Percentiles rank a stretch among this genome's conserved stretches.
Conservation (phyloP, 116 monocot genomes). For the Dioscorea cayenensis region DNA sequence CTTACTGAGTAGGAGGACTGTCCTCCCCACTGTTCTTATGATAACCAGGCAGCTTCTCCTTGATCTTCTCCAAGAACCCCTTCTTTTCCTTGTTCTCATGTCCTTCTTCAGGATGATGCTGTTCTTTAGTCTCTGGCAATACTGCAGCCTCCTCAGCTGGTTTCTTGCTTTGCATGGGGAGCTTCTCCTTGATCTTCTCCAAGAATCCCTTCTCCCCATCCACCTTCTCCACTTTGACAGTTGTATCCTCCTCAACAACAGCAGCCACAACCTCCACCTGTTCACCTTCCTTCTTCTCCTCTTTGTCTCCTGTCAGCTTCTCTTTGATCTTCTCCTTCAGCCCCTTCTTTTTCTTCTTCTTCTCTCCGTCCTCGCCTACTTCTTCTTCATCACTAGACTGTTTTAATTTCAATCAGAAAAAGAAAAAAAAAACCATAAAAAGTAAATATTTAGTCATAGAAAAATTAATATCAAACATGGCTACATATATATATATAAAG, state of each 20-base stretch:
- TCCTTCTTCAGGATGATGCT: constrained; percentile 26
- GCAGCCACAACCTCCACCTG: constrained; percentile 11
- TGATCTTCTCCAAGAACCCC: constrained; percentile 81
- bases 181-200: constrained; percentile 46
- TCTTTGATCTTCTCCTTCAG: constrained; percentile 63
- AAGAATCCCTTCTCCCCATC: constrained; percentile 32
- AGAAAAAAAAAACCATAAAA: background rate
- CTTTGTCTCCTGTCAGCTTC: constrained; percentile 29
- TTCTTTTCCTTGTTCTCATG: constrained; percentile 59
- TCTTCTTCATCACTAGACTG: constrained; percentile 69
- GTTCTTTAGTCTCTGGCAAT: constrained; percentile 29
- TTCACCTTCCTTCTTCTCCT: constrained; percentile 24
- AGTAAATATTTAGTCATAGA: background rate
- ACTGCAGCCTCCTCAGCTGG: background rate
- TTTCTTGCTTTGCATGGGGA: constrained; percentile 10
- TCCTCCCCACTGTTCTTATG: constrained; percentile 40
- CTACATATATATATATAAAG: background rate
- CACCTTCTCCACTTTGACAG: background rate
- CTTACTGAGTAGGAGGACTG: no score
- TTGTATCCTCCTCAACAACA: constrained; percentile 2
- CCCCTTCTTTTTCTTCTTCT: constrained; percentile 49
- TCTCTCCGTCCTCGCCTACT: constrained; percentile 33
- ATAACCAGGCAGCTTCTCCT: constrained; percentile 81
- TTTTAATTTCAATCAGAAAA: no score
- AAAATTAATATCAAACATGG: background rate